A percentile compares a stretch with the other conserved stretches of the same genome.
Conservation (phyloP, 2,329 filamentous ascomycete species). For the Pestalotiopsis sp. region DNA sequence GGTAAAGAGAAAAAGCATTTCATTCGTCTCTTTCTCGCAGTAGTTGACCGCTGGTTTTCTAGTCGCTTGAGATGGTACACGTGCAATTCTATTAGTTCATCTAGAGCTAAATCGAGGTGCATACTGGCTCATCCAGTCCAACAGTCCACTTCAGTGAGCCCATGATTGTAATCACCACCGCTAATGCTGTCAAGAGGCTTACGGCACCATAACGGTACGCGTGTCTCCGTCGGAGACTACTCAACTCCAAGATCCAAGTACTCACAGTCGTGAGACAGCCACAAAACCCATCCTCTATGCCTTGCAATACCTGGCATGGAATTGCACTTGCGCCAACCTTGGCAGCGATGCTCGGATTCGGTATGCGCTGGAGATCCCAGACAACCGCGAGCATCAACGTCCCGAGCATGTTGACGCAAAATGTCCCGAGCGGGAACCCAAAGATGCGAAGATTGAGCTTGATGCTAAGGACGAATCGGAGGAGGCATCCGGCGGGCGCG, state of each 20-base stretch:
- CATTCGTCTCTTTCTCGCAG: not conserved
- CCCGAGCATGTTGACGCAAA: constrained; percentile 49
- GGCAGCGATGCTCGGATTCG: not conserved
- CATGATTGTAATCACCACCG: not conserved
- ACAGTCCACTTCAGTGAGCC: not conserved
- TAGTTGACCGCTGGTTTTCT: too few relatives aligned
- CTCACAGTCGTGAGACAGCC: not conserved
- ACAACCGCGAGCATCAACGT: constrained; percentile 9
- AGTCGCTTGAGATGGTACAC: too few relatives aligned
- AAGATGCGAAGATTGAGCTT: constrained; percentile 56
- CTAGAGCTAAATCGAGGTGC: not conserved
- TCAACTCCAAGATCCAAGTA: not conserved
- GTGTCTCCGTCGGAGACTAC: not conserved
- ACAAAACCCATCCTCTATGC: not conserved
- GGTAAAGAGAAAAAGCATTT: not conserved
- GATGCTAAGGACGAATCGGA: constrained; percentile 61
- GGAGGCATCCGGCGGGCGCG: constrained; percentile 63
- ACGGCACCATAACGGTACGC: not conserved
- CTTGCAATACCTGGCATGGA: not conserved
- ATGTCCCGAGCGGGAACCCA: constrained; percentile 68
- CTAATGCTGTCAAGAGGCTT: not conserved
- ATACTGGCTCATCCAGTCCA: not conserved
- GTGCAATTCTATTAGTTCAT: too few relatives aligned
- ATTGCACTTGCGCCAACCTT: not conserved
- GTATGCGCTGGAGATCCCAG: constrained; percentile 15